Percentiles rank a stretch among this genome's conserved stretches.
Evolutionary conservation across 1,139 yeast genomes (phyloP).

Genomic region (Blastobotrys ciferrii): DNA sequence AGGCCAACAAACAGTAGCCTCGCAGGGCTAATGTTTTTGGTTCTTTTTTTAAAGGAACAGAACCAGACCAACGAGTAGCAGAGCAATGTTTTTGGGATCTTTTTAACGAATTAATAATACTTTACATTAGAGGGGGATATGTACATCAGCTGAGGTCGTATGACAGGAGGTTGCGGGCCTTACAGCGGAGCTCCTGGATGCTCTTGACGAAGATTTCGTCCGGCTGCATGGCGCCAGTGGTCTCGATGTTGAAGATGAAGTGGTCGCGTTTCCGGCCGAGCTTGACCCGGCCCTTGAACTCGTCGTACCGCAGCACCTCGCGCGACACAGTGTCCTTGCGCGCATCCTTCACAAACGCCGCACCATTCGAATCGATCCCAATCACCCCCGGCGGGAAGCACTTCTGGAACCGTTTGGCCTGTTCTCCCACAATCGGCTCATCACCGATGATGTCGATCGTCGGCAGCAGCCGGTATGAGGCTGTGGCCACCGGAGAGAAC

Average conservation of each 20-base stretch:
- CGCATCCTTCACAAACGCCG: conserved; percentile 81
- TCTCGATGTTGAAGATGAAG: conserved; percentile 89
- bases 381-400: conserved; percentile 95
- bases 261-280: conserved; percentile 90
- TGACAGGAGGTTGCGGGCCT: conserved; percentile 67
- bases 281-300: conserved; percentile 83
- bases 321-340: conserved; percentile 92
- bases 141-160: conserved; percentile 18
- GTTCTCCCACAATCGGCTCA: conserved; percentile 71
- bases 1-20: too few species aligned
- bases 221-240: conserved; percentile 95
- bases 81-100: too few species aligned
- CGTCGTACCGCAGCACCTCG: conserved; percentile 91
- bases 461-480: conserved; percentile 95
- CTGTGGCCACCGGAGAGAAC: conserved; percentile 95
- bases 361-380: conserved; percentile 64
- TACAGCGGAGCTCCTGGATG: conserved; percentile 77
- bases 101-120: too few species aligned
- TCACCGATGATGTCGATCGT: conserved; percentile 66
- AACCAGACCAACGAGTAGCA: too few species aligned
- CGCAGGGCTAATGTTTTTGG: too few species aligned
- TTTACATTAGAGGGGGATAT: too few species aligned
- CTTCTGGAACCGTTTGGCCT: conserved; percentile 74
- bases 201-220: conserved; percentile 92
- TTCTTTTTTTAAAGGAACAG: too few species aligned